phyloP scores from a whole-genome alignment of 2,329 filamentous ascomycete genomes.

The Coniochaeta sp. region DNA sequence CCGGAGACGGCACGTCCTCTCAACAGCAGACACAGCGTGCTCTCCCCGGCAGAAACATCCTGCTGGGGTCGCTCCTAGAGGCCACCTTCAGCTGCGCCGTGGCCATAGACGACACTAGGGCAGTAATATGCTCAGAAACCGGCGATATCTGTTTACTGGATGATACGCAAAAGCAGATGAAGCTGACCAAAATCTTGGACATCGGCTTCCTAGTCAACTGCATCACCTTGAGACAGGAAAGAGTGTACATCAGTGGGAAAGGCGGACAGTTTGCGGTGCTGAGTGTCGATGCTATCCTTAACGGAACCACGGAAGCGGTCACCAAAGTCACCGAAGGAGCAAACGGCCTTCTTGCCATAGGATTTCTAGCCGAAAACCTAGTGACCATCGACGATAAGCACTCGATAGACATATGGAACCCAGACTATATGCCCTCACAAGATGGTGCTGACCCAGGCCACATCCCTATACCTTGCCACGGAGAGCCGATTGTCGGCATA shows the following conservation, averaged over 20 bases:
- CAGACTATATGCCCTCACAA: slow-evolving; percentile 34
- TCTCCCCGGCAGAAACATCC: slow-evolving; percentile 76
- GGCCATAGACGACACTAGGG: slow-evolving; percentile 62
- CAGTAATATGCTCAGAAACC: slow-evolving; percentile 78
- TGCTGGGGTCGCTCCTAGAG: slow-evolving; percentile 76
- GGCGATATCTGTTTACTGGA: slow-evolving; percentile 88
- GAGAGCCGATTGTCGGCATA: slow-evolving; percentile 66
- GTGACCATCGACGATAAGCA: slow-evolving; percentile 70
- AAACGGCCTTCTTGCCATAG: slow-evolving; percentile 56
- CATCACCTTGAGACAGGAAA: slow-evolving; percentile 50
- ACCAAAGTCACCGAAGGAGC: slow-evolving; percentile 28
- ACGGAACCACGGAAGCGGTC: slow-evolving; percentile 29
- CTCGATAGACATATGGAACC: slow-evolving; percentile 62
- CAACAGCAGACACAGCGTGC: slow-evolving; percentile 51
- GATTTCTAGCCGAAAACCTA: slow-evolving; percentile 57
- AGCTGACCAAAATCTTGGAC: slow-evolving; percentile 57
- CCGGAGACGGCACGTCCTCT: slow-evolving; percentile 27
- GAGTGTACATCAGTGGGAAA: slow-evolving; percentile 62
- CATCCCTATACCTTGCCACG: slow-evolving; percentile 54
- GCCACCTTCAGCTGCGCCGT: slow-evolving; percentile 75
- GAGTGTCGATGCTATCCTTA: slow-evolving; percentile 40
- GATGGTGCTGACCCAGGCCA: slow-evolving; percentile 29
- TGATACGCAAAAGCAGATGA: slow-evolving; percentile 64
- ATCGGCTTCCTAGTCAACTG: slow-evolving; percentile 63
- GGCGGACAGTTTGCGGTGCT: slow-evolving; percentile 51